Evolutionary conservation across 768 basidiomycete species (phyloP).

Genomic region (Chalciporus sphaerocephalus): DNA sequence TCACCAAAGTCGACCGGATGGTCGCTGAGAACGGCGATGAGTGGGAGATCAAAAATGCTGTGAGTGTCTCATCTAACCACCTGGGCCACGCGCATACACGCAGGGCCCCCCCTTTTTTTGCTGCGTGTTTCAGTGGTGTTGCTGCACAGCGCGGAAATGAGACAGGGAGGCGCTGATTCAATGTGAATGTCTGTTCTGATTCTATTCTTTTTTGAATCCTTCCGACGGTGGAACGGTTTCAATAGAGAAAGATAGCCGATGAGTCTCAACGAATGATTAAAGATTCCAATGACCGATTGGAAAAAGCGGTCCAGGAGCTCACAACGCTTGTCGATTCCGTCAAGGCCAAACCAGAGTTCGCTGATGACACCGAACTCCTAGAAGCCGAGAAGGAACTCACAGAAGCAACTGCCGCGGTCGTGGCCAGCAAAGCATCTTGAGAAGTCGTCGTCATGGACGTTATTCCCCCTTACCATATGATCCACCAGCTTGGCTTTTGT

Average conservation of each 20-base stretch:
- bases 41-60: conserved; percentile 76
- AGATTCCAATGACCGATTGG: conserved; percentile 61
- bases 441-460: conserved; percentile 12
- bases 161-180: conserved; percentile 15
- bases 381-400: conserved; percentile 59
- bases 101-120: conserved; percentile 1
- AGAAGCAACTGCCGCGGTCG: conserved; percentile 38
- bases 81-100: conserved; percentile 1
- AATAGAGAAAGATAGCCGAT: conserved; percentile 62
- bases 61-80: conserved; percentile 34
- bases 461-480: conserved; percentile 18
- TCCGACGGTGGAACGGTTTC: conserved; percentile 1
- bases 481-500: not conserved
- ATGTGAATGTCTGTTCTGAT: conserved; percentile 9
- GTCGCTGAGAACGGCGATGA: conserved; percentile 58
- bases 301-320: conserved; percentile 58
- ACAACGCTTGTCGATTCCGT: conserved; percentile 46
- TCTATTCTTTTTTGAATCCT: conserved; percentile 13
- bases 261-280: conserved; percentile 80
- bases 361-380: conserved; percentile 38
- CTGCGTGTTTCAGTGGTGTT: conserved; percentile 14
- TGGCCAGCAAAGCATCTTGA: conserved; percentile 14
- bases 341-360: conserved; percentile 27
- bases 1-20: conserved; percentile 58
- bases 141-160: conserved; percentile 29